Percentiles rank a stretch among this genome's conserved stretches.
Evolutionary conservation across 495 filamentous ascomycete species (phyloP).

Genomic region (Aspergillus asperescens): DNA sequence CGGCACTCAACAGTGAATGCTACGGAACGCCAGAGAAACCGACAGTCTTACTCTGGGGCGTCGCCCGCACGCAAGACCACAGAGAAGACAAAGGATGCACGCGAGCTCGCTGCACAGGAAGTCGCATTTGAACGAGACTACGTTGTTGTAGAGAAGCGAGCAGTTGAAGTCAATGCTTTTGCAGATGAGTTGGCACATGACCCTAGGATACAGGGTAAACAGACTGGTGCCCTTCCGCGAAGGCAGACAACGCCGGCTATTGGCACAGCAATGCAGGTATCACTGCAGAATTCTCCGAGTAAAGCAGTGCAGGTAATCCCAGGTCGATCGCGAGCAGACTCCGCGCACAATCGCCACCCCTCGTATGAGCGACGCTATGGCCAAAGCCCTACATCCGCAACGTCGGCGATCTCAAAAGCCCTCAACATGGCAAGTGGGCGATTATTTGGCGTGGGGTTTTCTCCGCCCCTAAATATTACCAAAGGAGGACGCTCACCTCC

Average conservation of each 20-base stretch:
- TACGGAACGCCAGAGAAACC: slow-evolving; percentile 49
- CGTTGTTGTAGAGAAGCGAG: slow-evolving; percentile 89
- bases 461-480: slow-evolving; percentile 63
- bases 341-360: slow-evolving; percentile 56
- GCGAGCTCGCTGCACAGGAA: slow-evolving; percentile 76
- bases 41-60: slow-evolving; percentile 44
- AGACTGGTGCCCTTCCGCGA: slow-evolving; percentile 51
- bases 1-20: slow-evolving; percentile 28
- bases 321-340: slow-evolving; percentile 56
- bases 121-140: slow-evolving; percentile 89
- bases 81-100: slow-evolving; percentile 49
- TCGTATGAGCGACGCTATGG: slow-evolving; percentile 79
- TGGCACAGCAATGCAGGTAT: slow-evolving; percentile 35
- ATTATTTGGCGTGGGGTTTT: slow-evolving; percentile 68
- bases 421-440: slow-evolving; percentile 89
- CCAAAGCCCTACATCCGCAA: slow-evolving; percentile 70
- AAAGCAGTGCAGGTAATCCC: slow-evolving; percentile 65
- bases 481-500: slow-evolving; percentile 67
- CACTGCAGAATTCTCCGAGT: slow-evolving; percentile 38
- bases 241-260: slow-evolving; percentile 64
- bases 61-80: slow-evolving; percentile 41
- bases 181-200: slow-evolving; percentile 89
- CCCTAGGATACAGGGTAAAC: slow-evolving; percentile 50
- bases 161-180: slow-evolving; percentile 93
- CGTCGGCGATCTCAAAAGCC: slow-evolving; percentile 88